Evolutionary conservation across 2,329 filamentous ascomycete species (phyloP), one percentile per base, ranked within the genome.

Genomic region (Aspergillus ibericus): DNA sequence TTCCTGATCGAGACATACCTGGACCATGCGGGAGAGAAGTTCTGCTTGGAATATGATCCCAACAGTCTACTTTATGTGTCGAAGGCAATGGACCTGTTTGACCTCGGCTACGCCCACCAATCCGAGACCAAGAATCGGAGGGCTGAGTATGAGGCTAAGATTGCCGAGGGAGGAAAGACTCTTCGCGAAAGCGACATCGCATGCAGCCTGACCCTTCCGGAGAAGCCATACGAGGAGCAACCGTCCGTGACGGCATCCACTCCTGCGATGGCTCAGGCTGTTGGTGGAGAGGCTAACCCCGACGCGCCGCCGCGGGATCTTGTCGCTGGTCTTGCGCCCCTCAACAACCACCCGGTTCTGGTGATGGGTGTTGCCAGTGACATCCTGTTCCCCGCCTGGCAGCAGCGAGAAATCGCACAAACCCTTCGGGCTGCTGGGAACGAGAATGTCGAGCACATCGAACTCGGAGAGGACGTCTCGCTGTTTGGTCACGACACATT

Each of bases 21-120:
- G 16, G 95, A 99, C 75, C 95, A 99, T 70, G 95, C 95, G 0
- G 95, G 95, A 18, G 95, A 99, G 80, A 99, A 99, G 76, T 99
- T 96, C 81, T 97, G 92, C 72, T 82, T 99, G 25, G 93, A 95
- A 63, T 98, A 98, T 73, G 95, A 99, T 70, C 87, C 95, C 25
- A 99, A 99, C 77, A 96, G 92, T 70, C 79, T 98, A 38, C 81
- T 99, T 2, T 99, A 99, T 74, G 91, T 99, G 57, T 96, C 92
- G 74, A 99, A 99, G 78, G 95, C 95, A 5, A 99, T 99, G 95
- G 95, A 99, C 72, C 82, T 99, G 12, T 99, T 99, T 74, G 95
- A 99, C 69, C 84, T 99, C 0, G 92, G 95, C 22, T 80, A 81
- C 49, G 83, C 85, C 40, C 87, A 89, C 70, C 91, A 93, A 71